Conservation (phyloP, 176 grass and related monocot species). For the Oryza longistaminata region DNA sequence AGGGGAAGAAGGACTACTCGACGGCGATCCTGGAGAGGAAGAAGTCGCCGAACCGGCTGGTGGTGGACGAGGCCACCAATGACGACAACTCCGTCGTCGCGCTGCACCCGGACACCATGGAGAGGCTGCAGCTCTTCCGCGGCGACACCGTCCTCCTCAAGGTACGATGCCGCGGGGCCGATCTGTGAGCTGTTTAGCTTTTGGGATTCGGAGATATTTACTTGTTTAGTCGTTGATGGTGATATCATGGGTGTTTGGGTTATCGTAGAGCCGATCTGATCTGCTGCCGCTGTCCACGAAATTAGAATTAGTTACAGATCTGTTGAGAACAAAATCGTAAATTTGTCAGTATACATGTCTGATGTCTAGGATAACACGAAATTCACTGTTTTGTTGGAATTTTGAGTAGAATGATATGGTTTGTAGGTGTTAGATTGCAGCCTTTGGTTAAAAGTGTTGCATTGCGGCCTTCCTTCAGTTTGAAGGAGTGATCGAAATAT, state of each 20-base stretch:
- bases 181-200: neutral
- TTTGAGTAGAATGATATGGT: neutral
- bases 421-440: neutral
- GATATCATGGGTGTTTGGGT: neutral
- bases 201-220: neutral
- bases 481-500: neutral
- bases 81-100: constrained; percentile 79
- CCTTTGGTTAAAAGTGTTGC: neutral
- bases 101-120: constrained; percentile 75
- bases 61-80: constrained; percentile 77
- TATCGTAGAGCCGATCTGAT: neutral
- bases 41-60: constrained; percentile 66
- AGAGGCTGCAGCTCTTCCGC: constrained; percentile 77
- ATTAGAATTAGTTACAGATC: constrained; percentile 2
- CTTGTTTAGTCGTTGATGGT: neutral
- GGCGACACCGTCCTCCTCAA: constrained; percentile 78
- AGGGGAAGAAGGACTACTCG: constrained; percentile 79
- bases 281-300: neutral
- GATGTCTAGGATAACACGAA: neutral
- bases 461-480: neutral
- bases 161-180: constrained; percentile 17
- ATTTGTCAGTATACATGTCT: neutral
- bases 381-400: neutral
- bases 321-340: neutral
- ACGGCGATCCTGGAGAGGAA: constrained; percentile 80